Percentiles rank a stretch among this genome's conserved stretches.
Conservation (phyloP, 176 grass and related monocot species). For the Echinochloa phyllopogon region DNA sequence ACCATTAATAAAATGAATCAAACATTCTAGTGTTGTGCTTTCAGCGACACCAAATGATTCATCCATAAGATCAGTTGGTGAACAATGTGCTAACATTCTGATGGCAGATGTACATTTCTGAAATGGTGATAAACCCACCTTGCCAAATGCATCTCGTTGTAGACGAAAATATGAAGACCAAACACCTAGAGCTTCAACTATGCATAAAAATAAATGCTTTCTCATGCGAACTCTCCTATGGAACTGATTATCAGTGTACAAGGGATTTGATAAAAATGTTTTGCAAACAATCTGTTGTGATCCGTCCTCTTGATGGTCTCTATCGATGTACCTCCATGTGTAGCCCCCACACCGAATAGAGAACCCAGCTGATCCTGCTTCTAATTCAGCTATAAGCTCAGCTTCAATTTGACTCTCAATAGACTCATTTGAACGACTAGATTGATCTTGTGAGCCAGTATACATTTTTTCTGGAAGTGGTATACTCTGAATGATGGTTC, state of each 20-base stretch:
- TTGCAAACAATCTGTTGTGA: neutral
- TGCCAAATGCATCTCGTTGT: neutral
- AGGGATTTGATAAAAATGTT: neutral
- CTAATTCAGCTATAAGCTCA: neutral
- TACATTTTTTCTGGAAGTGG: no score
- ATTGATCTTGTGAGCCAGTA: no score
- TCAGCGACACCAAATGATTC: no score
- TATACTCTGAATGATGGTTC: no score
- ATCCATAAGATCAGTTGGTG: no score
- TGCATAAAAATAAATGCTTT: neutral
- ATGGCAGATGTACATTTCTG: neutral
- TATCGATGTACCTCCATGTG: neutral
- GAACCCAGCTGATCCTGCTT: neutral
- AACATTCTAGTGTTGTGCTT: no score
- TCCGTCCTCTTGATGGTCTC: neutral
- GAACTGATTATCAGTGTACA: neutral
- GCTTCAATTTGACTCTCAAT: no score
- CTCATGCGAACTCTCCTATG: neutral
- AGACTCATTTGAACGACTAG: no score
- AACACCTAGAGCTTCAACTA: neutral
- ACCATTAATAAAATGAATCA: no score
- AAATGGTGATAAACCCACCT: neutral
- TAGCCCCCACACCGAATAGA: neutral
- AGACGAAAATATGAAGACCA: slow-evolving; percentile 3
- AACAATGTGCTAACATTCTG: no score